Evolutionary conservation across 441 rosid genomes (phyloP), one percentile per base, ranked within the genome.

Genomic region (Pelargonium citronellum): DNA sequence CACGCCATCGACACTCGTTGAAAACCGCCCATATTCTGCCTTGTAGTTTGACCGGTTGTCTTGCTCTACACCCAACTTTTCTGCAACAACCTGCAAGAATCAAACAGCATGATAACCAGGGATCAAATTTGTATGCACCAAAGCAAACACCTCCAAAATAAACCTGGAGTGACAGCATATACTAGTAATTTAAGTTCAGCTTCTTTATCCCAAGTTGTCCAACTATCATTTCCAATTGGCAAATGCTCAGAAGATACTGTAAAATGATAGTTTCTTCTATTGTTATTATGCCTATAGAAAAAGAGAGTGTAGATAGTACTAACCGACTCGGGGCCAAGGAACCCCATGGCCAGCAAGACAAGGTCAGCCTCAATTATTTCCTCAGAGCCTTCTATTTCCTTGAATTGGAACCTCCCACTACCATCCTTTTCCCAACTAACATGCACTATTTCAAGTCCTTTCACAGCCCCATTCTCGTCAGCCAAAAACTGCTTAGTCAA

Each of bases 301-400:
- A 2, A 30, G 1, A 4, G 34, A 30, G 34, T 30, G 2, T 30
- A 30, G 34, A 16, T 64, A 70, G 49, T 71, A 85, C 95, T 83
- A 16, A 96, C 99, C 69, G 84, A 69, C 72, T 96, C 99, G 0
- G 99, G 99, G 63, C 99, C 99, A 9, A 96, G 97, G 84, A 96
- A 96, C 6, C 99, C 99, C 99, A 96, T 91, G 43, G 99, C 99
- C 47, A 96, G 84, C 34, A 96, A 79, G 58, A 91, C 95, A 7
- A 96, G 88, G 77, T 96, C 98, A 4, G 98, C 98, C 75, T 84
- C 95, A 8, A 96, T 87, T 60, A 83, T 85, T 79, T 93, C 98
- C 81, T 90, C 91, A 0, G 89, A 80, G 68, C 98, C 98, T 77
- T 96, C 92, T 0, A 93, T 79, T 79, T 93, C 99, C 85, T 90